Evolutionary conservation across 1,139 yeast species (phyloP), one percentile per base, ranked within the genome.

Genomic region (Diutina siamensis): DNA sequence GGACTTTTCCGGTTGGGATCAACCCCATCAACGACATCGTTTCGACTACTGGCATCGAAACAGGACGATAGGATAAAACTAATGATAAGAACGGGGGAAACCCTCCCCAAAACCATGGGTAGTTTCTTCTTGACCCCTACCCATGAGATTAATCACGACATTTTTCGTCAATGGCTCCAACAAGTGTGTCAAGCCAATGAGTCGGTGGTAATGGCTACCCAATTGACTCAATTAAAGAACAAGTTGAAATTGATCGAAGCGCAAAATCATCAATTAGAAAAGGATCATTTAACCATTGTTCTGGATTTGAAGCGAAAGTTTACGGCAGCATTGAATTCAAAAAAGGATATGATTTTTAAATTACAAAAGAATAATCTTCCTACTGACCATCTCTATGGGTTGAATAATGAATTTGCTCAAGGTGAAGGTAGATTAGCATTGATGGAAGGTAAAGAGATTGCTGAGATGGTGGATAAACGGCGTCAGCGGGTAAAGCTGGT

Each of bases 231-330:
- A 10, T 25, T 38, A 15, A 22, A 21, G 40, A 21, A 20, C 28
- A 13, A 27, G 12, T 31, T 31, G 15, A n/a, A 7, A 13, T 7
- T 31, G 15, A 31, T 31, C 15, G 53, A 52, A n/a, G 45, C 46
- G n/a, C 55, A 55, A 40, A 53, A 55, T 32, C 54, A 52, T 20
- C 49, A 47, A 19, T 50, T 57, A 46, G 56, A 54, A 34, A 44
- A 42, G 4, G 67, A 68, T 41, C 62, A 63, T 48, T 48, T 58
- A 15, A 35, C 36, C 17, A 61, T 70, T 3, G 50, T 64, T 2
- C 48, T 53, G 2, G 74, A 71, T 52, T 47, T 69, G 32, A 66
- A 67, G 48, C 58, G 55, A 47, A 65, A 67, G 50, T 68, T 68
- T 46, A 64, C 63, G 49, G 64, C 59, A 46, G 61, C 67, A 4